Conservation (phyloP, 306 rosid species). For the Castanea mollissima region DNA sequence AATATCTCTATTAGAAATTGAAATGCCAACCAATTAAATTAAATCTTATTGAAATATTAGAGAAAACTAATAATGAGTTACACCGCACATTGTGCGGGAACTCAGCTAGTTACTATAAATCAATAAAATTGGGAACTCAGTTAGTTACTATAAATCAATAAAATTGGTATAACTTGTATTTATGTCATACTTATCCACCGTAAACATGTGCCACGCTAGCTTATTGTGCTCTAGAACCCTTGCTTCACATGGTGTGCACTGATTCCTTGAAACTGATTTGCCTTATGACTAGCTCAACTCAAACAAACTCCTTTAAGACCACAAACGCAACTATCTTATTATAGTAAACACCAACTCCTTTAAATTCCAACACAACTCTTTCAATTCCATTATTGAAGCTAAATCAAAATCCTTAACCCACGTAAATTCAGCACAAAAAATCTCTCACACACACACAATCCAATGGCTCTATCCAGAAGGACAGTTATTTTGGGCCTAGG, state of each 20-base stretch:
- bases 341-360: slow-evolving; percentile 23
- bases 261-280: neutral
- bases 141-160: too few species aligned
- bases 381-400: neutral
- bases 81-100: too few species aligned
- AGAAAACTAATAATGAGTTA: too few species aligned
- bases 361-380: slow-evolving; percentile 7
- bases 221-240: neutral
- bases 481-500: slow-evolving; percentile 20
- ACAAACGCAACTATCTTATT: neutral
- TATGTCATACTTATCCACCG: neutral
- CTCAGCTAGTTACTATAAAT: too few species aligned
- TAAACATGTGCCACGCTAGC: neutral
- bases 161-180: too few species aligned
- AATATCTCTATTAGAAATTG: too few species aligned
- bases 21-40: too few species aligned
- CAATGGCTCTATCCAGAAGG: slow-evolving; percentile 36
- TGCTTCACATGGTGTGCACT: neutral
- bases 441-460: neutral
- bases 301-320: slow-evolving; percentile 1
- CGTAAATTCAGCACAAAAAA: neutral
- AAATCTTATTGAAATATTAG: too few species aligned
- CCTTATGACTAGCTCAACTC: slow-evolving; percentile 41
- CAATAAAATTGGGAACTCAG: too few species aligned
- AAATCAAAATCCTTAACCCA: neutral